A percentile compares a stretch with the other conserved stretches of the same genome.
Evolutionary conservation across 1,284 basidiomycete genomes (phyloP).

Genomic region (Pseudozyma pruni): DNA sequence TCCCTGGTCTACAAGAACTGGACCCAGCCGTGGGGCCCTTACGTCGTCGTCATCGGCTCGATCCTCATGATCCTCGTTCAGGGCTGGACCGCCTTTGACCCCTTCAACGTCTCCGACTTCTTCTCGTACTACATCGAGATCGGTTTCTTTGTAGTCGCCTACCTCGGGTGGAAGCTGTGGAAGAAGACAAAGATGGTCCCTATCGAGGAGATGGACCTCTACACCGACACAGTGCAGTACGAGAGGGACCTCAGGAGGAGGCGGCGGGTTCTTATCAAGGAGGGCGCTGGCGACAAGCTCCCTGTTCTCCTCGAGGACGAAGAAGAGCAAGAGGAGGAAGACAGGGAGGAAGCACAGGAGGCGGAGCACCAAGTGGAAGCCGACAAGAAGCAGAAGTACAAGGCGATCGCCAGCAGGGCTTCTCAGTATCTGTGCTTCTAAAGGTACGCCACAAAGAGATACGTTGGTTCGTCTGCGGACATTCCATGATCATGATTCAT

Average conservation of each 20-base stretch:
- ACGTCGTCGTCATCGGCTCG: constrained; percentile 52
- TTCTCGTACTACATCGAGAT: constrained; percentile 70
- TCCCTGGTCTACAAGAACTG: constrained; percentile 70
- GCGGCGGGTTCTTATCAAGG: constrained; percentile 19
- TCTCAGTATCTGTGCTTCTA: constrained; percentile 39
- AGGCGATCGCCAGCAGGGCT: constrained; percentile 22
- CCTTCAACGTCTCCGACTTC: constrained; percentile 51
- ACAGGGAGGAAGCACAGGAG: constrained; percentile 3
- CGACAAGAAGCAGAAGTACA: constrained; percentile 15
- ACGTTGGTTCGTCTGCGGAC: not conserved
- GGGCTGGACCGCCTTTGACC: constrained; percentile 57
- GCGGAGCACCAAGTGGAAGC: constrained; percentile 3
- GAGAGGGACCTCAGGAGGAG: constrained; percentile 29
- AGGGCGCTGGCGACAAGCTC: constrained; percentile 24
- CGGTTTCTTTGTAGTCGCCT: constrained; percentile 46
- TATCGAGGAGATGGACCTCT: constrained; percentile 58
- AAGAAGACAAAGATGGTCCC: constrained; percentile 40
- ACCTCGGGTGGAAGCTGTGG: constrained; percentile 47
- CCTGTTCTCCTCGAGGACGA: constrained; percentile 33
- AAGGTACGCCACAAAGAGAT: not conserved
- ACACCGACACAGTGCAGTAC: constrained; percentile 51
- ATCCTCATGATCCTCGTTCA: constrained; percentile 63
- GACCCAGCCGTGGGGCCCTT: constrained; percentile 66
- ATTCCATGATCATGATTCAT: not conserved
- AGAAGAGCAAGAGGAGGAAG: constrained; percentile 23